These are phyloP conservation scores for Helianthus annuus DNA, from an alignment of 129 eudicot species.

Conservation along the genomic window DNA sequence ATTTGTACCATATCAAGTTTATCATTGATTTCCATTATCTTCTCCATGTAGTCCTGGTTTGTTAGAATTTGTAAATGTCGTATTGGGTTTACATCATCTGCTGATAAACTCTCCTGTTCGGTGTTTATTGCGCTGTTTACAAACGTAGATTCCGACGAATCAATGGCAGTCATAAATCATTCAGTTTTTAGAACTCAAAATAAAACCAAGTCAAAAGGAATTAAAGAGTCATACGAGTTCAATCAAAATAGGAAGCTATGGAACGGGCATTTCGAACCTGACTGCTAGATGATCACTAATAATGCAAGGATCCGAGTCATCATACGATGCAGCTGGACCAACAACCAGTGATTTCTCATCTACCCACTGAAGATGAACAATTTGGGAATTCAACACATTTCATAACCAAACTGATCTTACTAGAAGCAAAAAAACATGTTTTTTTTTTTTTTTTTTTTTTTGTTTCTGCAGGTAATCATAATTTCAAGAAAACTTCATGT, in stretches of 20 bases:
- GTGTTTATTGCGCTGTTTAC: slow-evolving; percentile 29
- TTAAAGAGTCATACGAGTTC: not conserved
- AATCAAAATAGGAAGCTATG: not conserved
- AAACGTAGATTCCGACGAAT: slow-evolving; percentile 7
- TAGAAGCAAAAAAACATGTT: not conserved
- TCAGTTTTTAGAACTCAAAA: not conserved
- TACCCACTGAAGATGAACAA: slow-evolving; percentile 4
- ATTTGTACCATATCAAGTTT: slow-evolving; percentile 38
- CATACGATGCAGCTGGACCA: slow-evolving; percentile 20
- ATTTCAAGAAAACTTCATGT: not conserved
- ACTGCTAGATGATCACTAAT: slow-evolving; percentile 17
- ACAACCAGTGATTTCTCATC: slow-evolving; percentile 11
- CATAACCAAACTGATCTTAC: not conserved
- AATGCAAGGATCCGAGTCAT: slow-evolving; percentile 10
- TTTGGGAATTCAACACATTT: slow-evolving; percentile 23
- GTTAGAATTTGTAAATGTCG: slow-evolving; percentile 12
- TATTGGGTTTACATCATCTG: slow-evolving; percentile 4
- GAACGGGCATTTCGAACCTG: slow-evolving; percentile 24
- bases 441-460: not conserved
- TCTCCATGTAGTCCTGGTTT: slow-evolving; percentile 31
- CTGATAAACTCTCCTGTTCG: slow-evolving; percentile 17
- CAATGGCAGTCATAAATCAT: slow-evolving; percentile 1
- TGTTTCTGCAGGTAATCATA: not conserved
- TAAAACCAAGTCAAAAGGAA: not conserved
- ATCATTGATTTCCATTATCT: slow-evolving; percentile 35